Evolutionary conservation across 805 yeast species (phyloP).

Genomic region (Ogataea methylovora): DNA sequence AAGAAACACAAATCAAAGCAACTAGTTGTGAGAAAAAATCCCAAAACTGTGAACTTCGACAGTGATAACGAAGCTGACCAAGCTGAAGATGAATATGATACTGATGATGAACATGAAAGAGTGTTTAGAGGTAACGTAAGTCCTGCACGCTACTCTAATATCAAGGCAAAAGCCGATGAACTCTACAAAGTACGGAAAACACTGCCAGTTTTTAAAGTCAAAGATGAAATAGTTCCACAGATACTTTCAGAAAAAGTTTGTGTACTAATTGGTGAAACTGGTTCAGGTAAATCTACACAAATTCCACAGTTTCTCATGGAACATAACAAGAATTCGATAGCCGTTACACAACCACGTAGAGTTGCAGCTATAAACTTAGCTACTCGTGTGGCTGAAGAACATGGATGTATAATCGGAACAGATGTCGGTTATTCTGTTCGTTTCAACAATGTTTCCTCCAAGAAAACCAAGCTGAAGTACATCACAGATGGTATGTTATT

Average conservation of each 20-base stretch:
- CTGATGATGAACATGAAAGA: constrained; percentile 8
- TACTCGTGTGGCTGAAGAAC: constrained; percentile 84
- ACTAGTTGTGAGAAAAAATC: constrained; percentile 8
- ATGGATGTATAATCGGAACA: constrained; percentile 67
- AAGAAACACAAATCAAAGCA: too few relatives aligned
- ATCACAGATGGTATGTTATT: constrained; percentile 96
- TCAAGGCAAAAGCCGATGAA: constrained; percentile 33
- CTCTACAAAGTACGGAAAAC: constrained; percentile 46
- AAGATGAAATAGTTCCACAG: constrained; percentile 51
- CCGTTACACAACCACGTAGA: constrained; percentile 95
- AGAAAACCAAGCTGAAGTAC: constrained; percentile 67
- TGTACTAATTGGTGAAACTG: constrained; percentile 90
- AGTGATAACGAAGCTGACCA: constrained; percentile 29
- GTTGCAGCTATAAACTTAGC: constrained; percentile 97
- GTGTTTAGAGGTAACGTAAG: constrained; percentile 2
- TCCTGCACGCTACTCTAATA: constrained; percentile 1
- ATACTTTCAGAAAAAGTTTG: constrained; percentile 56
- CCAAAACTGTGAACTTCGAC: constrained; percentile 27
- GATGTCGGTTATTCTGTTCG: constrained; percentile 91
- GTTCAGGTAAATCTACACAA: constrained; percentile 96
- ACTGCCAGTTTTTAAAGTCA: constrained; percentile 73
- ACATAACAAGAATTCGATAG: constrained; percentile 48
- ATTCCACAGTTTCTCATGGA: constrained; percentile 85
- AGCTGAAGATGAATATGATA: constrained; percentile 10
- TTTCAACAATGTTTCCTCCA: constrained; percentile 62